Base-by-base conservation (phyloP, 2,329 filamentous ascomycete genomes). In the Stemphylium vesicarium region DNA sequence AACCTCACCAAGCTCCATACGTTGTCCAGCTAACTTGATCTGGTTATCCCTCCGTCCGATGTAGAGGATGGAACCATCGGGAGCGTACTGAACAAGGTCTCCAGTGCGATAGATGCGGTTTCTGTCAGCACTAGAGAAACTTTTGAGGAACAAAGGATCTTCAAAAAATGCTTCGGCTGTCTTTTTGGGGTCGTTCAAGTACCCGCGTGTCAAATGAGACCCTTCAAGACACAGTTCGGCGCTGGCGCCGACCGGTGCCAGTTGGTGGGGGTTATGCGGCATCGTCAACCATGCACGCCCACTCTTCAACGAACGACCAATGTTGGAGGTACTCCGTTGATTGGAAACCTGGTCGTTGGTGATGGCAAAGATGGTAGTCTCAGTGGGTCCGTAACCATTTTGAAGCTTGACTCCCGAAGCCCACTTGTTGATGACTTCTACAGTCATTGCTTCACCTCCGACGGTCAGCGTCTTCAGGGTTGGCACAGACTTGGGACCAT, bases 381-480 rank as follows among this genome's bases (percentile, higher is more conserved):
- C 71, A 4, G 69, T 71, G 0, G 71, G 69, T 3, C 71, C 71
- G 26, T 71, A 74, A 2, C 59, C 68, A 20, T 73, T 73, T 3
- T 68, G 42, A 2, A 73, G 58, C 20, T 66, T 40, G n/a, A 74
- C 38, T 3, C 64, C 59, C 13, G 58, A 48, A 12, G 56, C 56
- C 64, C 65, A 72, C 36, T 67, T 70, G 15, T 65, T 53, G 50
- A 71, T 67, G 0, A 67, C 64, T 31, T 69, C 65, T 1, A 62
- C 36, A 0, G 67, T 68, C 52, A 72, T 53, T 3, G 68, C 56
- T 45, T 72, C 70, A 2, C 66, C 70, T 24, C 67, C 70, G n/a
- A 61, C 60, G 15, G 63, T 64, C 15, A 73, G 57, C 2, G 76
- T 74, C 48, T 79, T 73, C 26, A 82, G 62, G 1, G 74, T 60